phyloP scores from a whole-genome alignment of 2,329 filamentous ascomycete species.

The Chaetomium sp. region DNA sequence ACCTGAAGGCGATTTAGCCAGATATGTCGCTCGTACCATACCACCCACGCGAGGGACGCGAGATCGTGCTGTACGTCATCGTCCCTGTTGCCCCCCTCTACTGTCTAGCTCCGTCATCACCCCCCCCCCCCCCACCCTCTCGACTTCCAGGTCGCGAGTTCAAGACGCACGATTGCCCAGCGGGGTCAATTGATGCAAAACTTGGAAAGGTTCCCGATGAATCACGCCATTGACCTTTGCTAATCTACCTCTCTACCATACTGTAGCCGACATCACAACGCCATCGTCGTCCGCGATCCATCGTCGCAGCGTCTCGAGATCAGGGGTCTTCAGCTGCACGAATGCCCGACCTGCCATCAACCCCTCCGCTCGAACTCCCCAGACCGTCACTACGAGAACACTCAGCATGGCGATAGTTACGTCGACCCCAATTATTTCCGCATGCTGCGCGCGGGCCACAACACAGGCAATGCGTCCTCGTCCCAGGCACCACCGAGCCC shows the following conservation, averaged over 20 bases:
- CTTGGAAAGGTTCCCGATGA: not conserved
- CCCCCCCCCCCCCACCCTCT: not conserved
- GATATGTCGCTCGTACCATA: constrained; percentile 75
- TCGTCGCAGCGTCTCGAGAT: constrained; percentile 83
- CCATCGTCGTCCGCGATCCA: constrained; percentile 88
- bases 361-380: constrained; percentile 58
- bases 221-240: not conserved
- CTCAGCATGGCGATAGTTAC: constrained; percentile 62
- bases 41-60: constrained; percentile 69
- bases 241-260: constrained; percentile 43
- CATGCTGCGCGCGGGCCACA: constrained; percentile 68
- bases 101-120: not conserved
- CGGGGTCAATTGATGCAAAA: not conserved
- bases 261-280: constrained; percentile 82
- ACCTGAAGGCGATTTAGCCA: constrained; percentile 25
- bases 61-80: constrained; percentile 74
- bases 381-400: constrained; percentile 53
- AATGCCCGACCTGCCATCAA: constrained; percentile 91
- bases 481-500: constrained; percentile 53
- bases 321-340: constrained; percentile 61
- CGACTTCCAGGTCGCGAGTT: not conserved
- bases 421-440: constrained; percentile 94
- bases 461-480: constrained; percentile 48
- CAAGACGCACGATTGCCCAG: not conserved
- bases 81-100: constrained; percentile 5